phyloP scores from a whole-genome alignment of 2,329 filamentous ascomycete species.

The Cladosporium colombiae region DNA sequence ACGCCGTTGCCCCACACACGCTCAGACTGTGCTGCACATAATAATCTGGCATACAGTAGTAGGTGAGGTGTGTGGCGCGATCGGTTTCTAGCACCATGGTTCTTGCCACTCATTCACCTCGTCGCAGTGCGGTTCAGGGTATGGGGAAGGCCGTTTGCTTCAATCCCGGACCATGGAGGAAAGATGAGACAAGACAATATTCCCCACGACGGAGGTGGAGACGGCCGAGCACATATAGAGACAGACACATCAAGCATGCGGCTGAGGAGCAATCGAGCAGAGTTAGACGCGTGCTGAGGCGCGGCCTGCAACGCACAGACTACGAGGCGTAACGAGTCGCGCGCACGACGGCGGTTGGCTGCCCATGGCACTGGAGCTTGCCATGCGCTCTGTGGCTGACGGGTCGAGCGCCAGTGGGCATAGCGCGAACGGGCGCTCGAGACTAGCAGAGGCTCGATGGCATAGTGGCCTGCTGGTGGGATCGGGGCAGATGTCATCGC shows the following conservation, averaged over 20 bases:
- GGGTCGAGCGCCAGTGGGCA: constrained; percentile 4
- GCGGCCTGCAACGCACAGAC: constrained; percentile 6
- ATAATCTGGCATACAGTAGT: not conserved
- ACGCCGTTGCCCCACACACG: constrained; percentile 18
- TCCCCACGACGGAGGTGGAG: constrained; percentile 5
- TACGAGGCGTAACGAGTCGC: not conserved
- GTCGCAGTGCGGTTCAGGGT: not conserved
- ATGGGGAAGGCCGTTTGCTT: not conserved
- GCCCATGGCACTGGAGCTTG: constrained; percentile 7
- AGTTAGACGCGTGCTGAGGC: constrained; percentile 19
- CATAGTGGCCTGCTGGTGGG: not conserved
- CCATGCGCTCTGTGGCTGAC: constrained; percentile 15
- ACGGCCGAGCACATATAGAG: not conserved
- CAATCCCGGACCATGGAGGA: not conserved
- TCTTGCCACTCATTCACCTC: not conserved
- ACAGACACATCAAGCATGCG: constrained; percentile 5
- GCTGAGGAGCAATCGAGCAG: constrained; percentile 14
- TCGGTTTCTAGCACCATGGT: constrained; percentile 7
- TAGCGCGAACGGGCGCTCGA: constrained; percentile 9
- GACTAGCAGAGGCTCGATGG: not conserved
- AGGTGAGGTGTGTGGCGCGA: not conserved
- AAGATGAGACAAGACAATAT: not conserved
- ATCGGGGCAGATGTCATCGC: constrained; percentile 15
- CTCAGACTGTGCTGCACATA: constrained; percentile 5
- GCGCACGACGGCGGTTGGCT: not conserved